Percentiles rank a stretch among this genome's conserved stretches.
Conservation (phyloP, 108 stramenopile genomes). For the Nitzschia inconspicua region DNA sequence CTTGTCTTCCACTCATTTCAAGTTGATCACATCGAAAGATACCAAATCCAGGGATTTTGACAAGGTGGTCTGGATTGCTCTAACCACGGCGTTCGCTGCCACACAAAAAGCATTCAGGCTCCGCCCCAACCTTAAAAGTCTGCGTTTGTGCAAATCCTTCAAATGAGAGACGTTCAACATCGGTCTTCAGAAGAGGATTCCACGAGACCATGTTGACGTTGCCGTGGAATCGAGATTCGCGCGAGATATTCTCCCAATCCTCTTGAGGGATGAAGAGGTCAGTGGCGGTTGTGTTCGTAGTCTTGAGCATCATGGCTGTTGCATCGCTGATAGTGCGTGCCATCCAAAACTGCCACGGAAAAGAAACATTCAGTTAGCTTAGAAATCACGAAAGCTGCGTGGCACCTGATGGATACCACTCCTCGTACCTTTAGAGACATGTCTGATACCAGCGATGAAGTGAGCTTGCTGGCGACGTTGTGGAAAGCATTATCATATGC, state of each 20-base stretch:
- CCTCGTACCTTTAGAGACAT: neutral
- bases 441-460: neutral
- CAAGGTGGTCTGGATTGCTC: neutral
- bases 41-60: neutral
- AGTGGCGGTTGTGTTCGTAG: neutral
- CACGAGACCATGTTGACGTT: neutral
- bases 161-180: neutral
- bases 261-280: neutral
- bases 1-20: neutral
- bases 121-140: neutral
- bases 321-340: neutral
- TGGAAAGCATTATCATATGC: neutral
- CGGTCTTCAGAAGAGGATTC: neutral
- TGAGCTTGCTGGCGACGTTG: neutral
- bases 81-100: neutral
- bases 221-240: neutral
- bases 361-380: neutral
- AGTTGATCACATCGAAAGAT: neutral
- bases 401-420: no score
- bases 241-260: neutral
- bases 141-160: neutral
- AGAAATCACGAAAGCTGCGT: no score
- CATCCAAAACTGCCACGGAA: neutral
- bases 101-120: neutral
- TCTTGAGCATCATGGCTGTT: neutral